Evolutionary conservation across 192 early-diverging fungal genomes (phyloP).

Genomic region (Chytriomyces hyalinus): DNA sequence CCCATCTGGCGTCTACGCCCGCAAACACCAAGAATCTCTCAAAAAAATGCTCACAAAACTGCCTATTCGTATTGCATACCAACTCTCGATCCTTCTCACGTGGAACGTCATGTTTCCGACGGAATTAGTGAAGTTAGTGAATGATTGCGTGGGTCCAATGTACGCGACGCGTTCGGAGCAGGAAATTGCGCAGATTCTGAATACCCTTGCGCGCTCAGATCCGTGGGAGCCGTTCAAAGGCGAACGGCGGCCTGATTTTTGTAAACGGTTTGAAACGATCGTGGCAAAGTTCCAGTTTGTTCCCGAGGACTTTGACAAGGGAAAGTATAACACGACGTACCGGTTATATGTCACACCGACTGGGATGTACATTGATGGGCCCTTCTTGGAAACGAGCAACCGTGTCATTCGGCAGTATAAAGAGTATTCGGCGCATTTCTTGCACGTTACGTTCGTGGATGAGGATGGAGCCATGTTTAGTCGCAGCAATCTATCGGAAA

Average conservation of each 20-base stretch:
- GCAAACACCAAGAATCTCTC: conserved; percentile 21
- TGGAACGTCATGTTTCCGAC: conserved; percentile 28
- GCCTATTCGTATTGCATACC: conserved; percentile 15
- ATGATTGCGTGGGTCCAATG: neutral
- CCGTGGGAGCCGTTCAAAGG: conserved; percentile 28
- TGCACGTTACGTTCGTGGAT: conserved; percentile 73
- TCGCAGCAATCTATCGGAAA: conserved; percentile 36
- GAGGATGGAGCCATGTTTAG: conserved; percentile 57
- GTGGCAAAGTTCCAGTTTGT: neutral
- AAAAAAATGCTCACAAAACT: neutral
- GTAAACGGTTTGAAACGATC: neutral
- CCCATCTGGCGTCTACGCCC: conserved; percentile 7
- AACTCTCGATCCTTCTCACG: conserved; percentile 18
- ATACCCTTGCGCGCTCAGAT: neutral
- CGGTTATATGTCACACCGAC: conserved; percentile 70
- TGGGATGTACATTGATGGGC: conserved; percentile 65
- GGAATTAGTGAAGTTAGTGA: conserved; percentile 1
- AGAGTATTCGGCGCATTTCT: conserved; percentile 58
- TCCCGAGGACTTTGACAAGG: neutral
- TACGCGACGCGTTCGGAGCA: neutral
- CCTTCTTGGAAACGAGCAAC: conserved; percentile 73
- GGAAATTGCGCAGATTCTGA: conserved; percentile 17
- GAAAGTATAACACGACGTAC: conserved; percentile 24
- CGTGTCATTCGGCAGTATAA: conserved; percentile 70
- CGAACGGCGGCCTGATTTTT: conserved; percentile 15